Evolutionary conservation across 441 rosid species (phyloP).

Genomic region (Populus hybrid): DNA sequence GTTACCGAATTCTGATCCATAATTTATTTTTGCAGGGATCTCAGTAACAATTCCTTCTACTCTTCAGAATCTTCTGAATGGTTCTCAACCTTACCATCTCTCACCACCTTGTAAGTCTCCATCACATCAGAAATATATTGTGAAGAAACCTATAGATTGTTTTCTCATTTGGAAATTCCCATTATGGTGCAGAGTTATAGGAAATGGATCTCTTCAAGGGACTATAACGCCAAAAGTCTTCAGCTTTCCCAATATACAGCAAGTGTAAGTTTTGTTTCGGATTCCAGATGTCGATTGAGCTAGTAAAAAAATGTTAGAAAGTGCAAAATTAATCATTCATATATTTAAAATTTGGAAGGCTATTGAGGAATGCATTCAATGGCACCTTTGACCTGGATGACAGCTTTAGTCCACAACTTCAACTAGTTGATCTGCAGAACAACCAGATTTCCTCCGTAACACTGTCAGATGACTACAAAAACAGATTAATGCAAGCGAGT

Average conservation of each 20-base stretch:
- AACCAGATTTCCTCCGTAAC: constrained; percentile 68
- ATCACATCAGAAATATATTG: constrained; percentile 3
- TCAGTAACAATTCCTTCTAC: constrained; percentile 74
- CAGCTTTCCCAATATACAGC: constrained; percentile 69
- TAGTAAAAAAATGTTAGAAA: background rate
- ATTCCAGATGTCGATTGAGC: background rate
- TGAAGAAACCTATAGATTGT: background rate
- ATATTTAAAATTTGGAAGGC: constrained; percentile 39
- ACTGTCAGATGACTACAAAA: constrained; percentile 53
- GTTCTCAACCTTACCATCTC: constrained; percentile 80
- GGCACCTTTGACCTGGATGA: constrained; percentile 66
- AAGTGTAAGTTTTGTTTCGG: constrained; percentile 55
- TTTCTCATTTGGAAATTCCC: constrained; percentile 10
- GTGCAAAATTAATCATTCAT: constrained; percentile 4
- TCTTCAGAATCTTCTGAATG: constrained; percentile 72
- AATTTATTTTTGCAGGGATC: constrained; percentile 54
- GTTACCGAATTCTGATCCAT: background rate
- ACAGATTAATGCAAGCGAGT: constrained; percentile 52
- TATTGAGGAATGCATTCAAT: constrained; percentile 62
- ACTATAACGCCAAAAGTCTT: constrained; percentile 63
- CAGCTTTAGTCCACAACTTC: constrained; percentile 52
- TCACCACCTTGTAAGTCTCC: constrained; percentile 69
- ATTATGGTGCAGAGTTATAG: constrained; percentile 51
- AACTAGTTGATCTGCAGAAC: constrained; percentile 73
- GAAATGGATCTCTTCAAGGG: constrained; percentile 70